A percentile compares a stretch with the other conserved stretches of the same genome.
phyloP scores from a whole-genome alignment of 83 land plant genomes.

The Picea mariana region DNA sequence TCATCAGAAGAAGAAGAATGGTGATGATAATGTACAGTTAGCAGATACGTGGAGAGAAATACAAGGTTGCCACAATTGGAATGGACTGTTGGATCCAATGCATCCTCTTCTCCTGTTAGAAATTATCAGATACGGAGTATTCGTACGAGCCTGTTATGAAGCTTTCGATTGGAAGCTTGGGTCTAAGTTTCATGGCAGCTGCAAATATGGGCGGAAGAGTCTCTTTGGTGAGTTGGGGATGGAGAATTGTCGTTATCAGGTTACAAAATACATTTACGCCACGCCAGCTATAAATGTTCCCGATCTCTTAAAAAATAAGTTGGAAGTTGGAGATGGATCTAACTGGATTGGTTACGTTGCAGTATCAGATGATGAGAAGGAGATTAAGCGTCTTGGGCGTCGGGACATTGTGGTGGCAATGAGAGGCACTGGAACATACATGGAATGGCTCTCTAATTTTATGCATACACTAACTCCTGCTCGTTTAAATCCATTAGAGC shows the following conservation, averaged over 20 bases:
- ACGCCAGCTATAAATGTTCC: conserved; percentile 51
- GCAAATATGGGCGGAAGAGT: conserved; percentile 46
- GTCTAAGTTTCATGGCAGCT: conserved; percentile 60
- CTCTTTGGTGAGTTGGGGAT: conserved; percentile 43
- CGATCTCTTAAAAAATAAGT: conserved; percentile 7
- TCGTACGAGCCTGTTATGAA: conserved; percentile 60
- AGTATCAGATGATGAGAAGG: not conserved
- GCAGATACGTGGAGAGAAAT: conserved; percentile 54
- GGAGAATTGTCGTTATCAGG: conserved; percentile 36
- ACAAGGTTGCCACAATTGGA: conserved; percentile 70
- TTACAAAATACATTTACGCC: conserved; percentile 76
- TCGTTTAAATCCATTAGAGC: too few relatives aligned
- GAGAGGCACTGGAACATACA: too few relatives aligned
- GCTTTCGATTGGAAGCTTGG: conserved; percentile 63
- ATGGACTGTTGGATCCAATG: conserved; percentile 61
- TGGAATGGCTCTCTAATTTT: too few relatives aligned
- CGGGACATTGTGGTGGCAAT: not conserved
- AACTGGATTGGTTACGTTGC: not conserved
- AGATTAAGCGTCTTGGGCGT: not conserved
- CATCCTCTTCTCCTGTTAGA: conserved; percentile 57
- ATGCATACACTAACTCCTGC: too few relatives aligned
- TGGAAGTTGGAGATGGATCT: conserved; percentile 7
- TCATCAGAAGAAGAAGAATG: not conserved
- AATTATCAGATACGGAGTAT: conserved; percentile 73
- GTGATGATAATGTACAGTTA: not conserved